phyloP scores from a whole-genome alignment of 371 early-diverging fungal species.

The Mucor racemosus region DNA sequence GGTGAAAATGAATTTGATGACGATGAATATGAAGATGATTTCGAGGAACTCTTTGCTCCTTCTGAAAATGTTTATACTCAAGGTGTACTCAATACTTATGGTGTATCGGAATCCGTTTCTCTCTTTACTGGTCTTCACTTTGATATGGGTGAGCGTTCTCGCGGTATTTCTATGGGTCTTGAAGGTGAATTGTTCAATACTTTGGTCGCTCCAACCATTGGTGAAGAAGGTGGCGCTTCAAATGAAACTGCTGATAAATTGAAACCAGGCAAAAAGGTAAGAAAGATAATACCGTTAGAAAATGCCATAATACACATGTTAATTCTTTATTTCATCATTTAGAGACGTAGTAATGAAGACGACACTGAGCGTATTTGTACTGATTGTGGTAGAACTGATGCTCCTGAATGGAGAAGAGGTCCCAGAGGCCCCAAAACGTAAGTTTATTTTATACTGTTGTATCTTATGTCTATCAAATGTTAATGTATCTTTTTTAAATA shows the following conservation, averaged over 20 bases:
- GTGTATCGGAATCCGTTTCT: conserved; percentile 36
- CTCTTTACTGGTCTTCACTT: conserved; percentile 48
- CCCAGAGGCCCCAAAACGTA: conserved; percentile 76
- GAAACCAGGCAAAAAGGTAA: conserved; percentile 27
- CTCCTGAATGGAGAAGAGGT: conserved; percentile 87
- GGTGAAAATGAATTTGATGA: conserved; percentile 16
- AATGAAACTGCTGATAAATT: conserved; percentile 17
- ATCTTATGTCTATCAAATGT: not conserved
- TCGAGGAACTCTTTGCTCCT: conserved; percentile 25
- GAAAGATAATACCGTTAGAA: too few species aligned
- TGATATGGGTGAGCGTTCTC: conserved; percentile 45
- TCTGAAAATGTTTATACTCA: conserved; percentile 42
- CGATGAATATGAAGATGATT: conserved; percentile 25
- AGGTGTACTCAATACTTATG: conserved; percentile 33
- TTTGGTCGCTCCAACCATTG: conserved; percentile 18
- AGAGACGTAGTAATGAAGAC: conserved; percentile 28
- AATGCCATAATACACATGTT: too few species aligned
- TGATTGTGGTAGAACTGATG: conserved; percentile 76
- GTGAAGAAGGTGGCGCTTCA: conserved; percentile 9
- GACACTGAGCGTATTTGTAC: conserved; percentile 34
- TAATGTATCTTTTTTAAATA: not conserved
- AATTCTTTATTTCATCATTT: too few species aligned
- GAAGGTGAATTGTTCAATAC: conserved; percentile 36
- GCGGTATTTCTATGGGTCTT: conserved; percentile 47
- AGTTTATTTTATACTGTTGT: too few species aligned